phyloP scores from a whole-genome alignment of 179 eudicot genomes.

The Spergularia azorica region DNA sequence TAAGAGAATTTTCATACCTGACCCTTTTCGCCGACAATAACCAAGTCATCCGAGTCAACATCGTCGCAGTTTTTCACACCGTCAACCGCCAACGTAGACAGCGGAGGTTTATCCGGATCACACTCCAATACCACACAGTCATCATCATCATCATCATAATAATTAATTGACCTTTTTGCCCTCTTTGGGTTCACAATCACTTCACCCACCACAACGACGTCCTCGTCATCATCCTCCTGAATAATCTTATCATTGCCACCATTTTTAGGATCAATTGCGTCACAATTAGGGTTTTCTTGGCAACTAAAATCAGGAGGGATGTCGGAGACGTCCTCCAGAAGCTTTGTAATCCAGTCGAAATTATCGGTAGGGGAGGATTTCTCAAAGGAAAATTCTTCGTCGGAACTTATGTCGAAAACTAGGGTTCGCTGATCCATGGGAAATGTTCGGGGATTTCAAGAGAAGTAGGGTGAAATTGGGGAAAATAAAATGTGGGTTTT shows the following conservation, averaged over 20 bases:
- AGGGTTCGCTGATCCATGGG: conserved; percentile 22
- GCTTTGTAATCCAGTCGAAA: conserved; percentile 46
- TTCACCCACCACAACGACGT: conserved; percentile 56
- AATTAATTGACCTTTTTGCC: conserved; percentile 20
- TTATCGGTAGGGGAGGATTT: conserved; percentile 28
- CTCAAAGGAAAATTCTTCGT: conserved; percentile 42
- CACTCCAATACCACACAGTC: conserved; percentile 86
- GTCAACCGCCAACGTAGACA: background rate
- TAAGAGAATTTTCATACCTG: conserved; percentile 48
- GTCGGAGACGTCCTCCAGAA: conserved; percentile 27
- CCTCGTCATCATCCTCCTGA: conserved; percentile 35
- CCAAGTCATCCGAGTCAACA: conserved; percentile 60
- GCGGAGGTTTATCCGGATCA: conserved; percentile 61
- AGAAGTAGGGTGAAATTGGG: background rate
- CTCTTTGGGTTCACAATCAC: conserved; percentile 38
- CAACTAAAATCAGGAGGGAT: background rate
- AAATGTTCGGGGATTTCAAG: background rate
- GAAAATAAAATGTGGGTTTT: conserved; percentile 7
- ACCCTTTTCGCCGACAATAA: conserved; percentile 71
- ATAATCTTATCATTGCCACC: conserved; percentile 1
- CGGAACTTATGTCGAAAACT: conserved; percentile 48
- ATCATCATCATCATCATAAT: conserved; percentile 48
- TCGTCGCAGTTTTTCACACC: conserved; percentile 17
- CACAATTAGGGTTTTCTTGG: background rate
- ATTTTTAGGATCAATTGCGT: background rate